Percentiles rank a stretch among this genome's conserved stretches.
These are phyloP conservation scores for Jatropha multifida DNA, from an alignment of 441 rosid genomes.

Conservation along the genomic window DNA sequence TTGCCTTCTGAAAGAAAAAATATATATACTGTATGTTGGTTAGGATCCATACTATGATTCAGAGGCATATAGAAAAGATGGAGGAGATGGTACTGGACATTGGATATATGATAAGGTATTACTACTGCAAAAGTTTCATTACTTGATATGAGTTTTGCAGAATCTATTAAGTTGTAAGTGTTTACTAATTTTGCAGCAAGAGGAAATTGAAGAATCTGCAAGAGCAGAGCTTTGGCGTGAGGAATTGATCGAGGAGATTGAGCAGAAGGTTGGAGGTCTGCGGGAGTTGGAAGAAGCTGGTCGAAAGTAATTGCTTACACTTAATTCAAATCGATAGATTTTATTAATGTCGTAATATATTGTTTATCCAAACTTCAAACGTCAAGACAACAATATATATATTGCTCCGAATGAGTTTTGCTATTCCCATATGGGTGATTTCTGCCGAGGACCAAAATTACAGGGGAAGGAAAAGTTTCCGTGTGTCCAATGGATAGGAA, in stretches of 20 bases:
- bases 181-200: slow-evolving; percentile 53
- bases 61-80: slow-evolving; percentile 74
- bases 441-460: too few species aligned
- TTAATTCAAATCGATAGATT: neutral
- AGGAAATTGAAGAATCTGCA: slow-evolving; percentile 74
- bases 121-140: too few species aligned
- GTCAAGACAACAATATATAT: neutral
- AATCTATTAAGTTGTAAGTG: too few species aligned
- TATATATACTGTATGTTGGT: neutral
- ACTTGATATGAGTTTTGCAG: too few species aligned
- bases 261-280: slow-evolving; percentile 77
- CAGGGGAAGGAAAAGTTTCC: too few species aligned
- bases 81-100: slow-evolving; percentile 86
- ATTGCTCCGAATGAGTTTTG: neutral
- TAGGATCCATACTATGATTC: slow-evolving; percentile 95
- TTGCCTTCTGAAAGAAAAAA: neutral
- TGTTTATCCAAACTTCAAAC: neutral
- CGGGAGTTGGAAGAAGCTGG: slow-evolving; percentile 82
- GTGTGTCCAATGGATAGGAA: too few species aligned
- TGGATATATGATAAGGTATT: slow-evolving; percentile 85
- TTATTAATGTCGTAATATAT: neutral
- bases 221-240: slow-evolving; percentile 89
- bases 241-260: slow-evolving; percentile 90
- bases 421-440: too few species aligned
- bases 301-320: slow-evolving; percentile 38